phyloP scores from a whole-genome alignment of 352 stramenopile species.

The Phytophthora pini region DNA sequence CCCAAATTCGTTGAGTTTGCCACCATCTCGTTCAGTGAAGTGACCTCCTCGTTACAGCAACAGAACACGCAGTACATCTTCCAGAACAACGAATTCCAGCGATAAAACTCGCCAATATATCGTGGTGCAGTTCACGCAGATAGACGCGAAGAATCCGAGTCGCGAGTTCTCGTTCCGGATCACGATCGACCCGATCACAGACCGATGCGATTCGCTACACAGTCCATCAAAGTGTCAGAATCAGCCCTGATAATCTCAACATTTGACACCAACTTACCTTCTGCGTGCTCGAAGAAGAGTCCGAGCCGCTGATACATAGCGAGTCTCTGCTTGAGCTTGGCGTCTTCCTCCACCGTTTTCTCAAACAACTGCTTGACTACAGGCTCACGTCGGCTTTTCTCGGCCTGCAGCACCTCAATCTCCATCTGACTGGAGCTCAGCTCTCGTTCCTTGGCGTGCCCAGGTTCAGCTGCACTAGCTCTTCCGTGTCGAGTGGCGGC shows the following conservation, averaged over 20 bases:
- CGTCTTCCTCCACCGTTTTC: conserved; percentile 63
- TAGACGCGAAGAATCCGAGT: no score
- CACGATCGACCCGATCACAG: no score
- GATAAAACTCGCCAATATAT: conserved; percentile 56
- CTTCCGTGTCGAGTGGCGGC: conserved; percentile 46
- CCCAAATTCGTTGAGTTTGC: conserved; percentile 65
- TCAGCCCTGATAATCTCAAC: no score
- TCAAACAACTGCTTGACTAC: conserved; percentile 71
- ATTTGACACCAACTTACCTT: conserved; percentile 39
- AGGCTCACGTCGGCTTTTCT: conserved; percentile 66
- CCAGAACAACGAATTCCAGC: background rate
- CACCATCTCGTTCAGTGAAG: conserved; percentile 53
- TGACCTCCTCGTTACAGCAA: conserved; percentile 55
- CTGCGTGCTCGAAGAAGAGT: conserved; percentile 70
- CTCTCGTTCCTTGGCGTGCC: conserved; percentile 59
- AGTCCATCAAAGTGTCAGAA: background rate
- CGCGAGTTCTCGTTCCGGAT: no score
- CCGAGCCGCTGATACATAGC: conserved; percentile 73
- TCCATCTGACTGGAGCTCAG: conserved; percentile 66
- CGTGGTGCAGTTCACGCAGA: no score
- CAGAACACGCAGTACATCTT: conserved; percentile 2
- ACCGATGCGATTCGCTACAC: conserved; percentile 63
- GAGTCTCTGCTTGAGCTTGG: conserved; percentile 61
- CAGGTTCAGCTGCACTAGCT: conserved; percentile 52
- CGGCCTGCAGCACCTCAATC: conserved; percentile 69